Percentiles rank a stretch among this genome's conserved stretches.
These are phyloP conservation scores for Cryptosporidium baileyi DNA, from an alignment of 169 alveolate species.

Conservation along the genomic window DNA sequence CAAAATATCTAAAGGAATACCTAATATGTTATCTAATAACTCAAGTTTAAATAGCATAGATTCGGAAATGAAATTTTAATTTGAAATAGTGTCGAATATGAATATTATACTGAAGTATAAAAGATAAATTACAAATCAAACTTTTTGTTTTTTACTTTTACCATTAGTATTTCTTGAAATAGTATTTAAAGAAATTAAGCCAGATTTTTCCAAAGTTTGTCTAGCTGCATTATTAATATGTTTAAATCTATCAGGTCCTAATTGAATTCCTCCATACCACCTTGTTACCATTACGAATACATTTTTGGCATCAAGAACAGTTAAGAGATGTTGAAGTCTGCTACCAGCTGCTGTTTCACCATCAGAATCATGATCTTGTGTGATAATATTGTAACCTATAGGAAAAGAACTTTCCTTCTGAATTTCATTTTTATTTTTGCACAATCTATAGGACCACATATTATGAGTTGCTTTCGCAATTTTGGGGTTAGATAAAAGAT, in stretches of 20 bases:
- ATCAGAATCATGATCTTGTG: conserved; percentile 71
- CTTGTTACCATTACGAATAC: conserved; percentile 72
- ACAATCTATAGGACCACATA: conserved; percentile 70
- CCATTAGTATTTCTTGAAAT: neutral
- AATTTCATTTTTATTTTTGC: neutral
- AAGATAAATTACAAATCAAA: too few species aligned
- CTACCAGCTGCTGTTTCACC: conserved; percentile 74
- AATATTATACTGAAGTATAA: neutral
- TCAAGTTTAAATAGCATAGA: neutral
- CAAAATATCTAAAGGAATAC: conserved; percentile 73
- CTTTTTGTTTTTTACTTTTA: neutral
- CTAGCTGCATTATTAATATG: conserved; percentile 73
- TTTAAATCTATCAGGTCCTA: conserved; percentile 73
- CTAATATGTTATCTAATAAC: conserved; percentile 69
- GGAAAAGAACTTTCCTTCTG: conserved; percentile 25
- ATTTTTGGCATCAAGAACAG: conserved; percentile 17
- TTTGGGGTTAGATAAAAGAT: conserved; percentile 37
- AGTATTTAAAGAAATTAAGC: conserved; percentile 26
- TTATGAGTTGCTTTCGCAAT: conserved; percentile 73
- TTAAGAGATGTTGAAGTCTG: conserved; percentile 70
- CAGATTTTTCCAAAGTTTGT: conserved; percentile 60
- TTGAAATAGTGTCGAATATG: neutral
- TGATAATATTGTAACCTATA: conserved; percentile 44
- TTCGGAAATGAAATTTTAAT: neutral
- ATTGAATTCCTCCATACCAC: conserved; percentile 74